Evolutionary conservation across 1,284 basidiomycete genomes (phyloP).

Genomic region (Dichomitus squalens): DNA sequence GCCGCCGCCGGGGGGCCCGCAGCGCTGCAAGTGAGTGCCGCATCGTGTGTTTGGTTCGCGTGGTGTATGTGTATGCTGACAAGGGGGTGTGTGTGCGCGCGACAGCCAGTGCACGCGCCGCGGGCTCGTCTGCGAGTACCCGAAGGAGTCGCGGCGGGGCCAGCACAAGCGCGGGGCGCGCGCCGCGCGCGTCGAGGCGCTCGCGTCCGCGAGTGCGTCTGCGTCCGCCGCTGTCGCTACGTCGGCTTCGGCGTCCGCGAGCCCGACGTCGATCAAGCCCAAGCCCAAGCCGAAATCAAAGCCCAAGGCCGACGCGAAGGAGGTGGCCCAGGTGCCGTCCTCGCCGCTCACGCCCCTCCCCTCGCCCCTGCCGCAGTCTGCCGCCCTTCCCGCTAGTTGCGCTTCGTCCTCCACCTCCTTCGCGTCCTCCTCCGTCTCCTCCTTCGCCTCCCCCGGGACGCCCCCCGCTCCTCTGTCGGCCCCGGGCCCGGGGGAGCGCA

Average conservation of each 20-base stretch:
- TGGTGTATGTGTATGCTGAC: not conserved
- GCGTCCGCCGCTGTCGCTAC: not conserved
- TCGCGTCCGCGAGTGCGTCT: constrained; percentile 13
- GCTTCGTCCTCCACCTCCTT: no score
- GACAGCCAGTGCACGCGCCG: constrained; percentile 51
- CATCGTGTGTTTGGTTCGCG: not conserved
- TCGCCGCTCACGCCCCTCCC: constrained; percentile 20
- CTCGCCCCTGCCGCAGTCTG: constrained; percentile 1
- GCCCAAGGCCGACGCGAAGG: not conserved
- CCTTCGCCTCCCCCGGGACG: no score
- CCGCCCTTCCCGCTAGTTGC: no score
- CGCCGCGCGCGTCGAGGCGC: constrained; percentile 27
- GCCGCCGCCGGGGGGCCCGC: constrained; percentile 30
- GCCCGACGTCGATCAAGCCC: not conserved
- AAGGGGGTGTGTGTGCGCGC: not conserved
- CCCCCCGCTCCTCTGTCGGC: no score
- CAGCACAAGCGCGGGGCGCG: constrained; percentile 46
- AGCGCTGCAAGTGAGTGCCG: constrained; percentile 38
- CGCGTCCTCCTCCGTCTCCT: no score
- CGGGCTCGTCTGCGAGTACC: constrained; percentile 49
- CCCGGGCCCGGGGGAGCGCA: no score
- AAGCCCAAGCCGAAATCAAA: constrained; percentile 1
- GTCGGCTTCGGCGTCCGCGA: not conserved
- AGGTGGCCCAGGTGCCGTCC: not conserved
- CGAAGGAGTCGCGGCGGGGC: constrained; percentile 53